phyloP scores from a whole-genome alignment of 768 basidiomycete genomes.

The Boletus rubropictus region DNA sequence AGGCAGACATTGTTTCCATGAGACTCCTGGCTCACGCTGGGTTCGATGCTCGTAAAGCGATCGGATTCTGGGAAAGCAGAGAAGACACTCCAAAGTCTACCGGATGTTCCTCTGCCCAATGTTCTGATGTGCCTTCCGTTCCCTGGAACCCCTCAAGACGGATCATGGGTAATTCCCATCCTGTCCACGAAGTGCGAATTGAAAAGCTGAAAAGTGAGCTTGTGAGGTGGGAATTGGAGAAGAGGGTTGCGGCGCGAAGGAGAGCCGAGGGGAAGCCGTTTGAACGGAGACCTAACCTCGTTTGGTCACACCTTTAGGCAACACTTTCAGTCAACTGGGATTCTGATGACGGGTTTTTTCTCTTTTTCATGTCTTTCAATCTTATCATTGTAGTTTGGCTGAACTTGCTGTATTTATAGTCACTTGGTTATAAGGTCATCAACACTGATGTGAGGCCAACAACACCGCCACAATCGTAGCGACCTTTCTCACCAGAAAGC shows the following conservation, averaged over 20 bases:
- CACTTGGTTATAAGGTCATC: too few species aligned
- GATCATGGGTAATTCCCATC: slow-evolving; percentile 41
- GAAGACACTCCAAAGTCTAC: slow-evolving; percentile 24
- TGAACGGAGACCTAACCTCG: slow-evolving; percentile 11
- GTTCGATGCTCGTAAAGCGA: slow-evolving; percentile 78
- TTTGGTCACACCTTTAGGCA: slow-evolving; percentile 12
- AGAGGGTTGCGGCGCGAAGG: slow-evolving; percentile 23
- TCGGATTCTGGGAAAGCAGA: slow-evolving; percentile 77
- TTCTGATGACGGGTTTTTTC: too few species aligned
- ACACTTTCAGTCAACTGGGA: background rate
- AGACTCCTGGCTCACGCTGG: slow-evolving; percentile 89
- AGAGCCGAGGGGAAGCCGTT: slow-evolving; percentile 17
- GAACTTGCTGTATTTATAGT: slow-evolving; percentile 1
- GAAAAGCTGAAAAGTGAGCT: slow-evolving; percentile 40
- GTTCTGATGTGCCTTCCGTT: slow-evolving; percentile 4
- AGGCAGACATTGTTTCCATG: slow-evolving; percentile 86
- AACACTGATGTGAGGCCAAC: too few species aligned
- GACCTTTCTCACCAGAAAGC: too few species aligned
- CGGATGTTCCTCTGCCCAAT: slow-evolving; percentile 18
- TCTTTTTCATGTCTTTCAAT: background rate
- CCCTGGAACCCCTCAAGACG: slow-evolving; percentile 21
- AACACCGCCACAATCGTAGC: too few species aligned
- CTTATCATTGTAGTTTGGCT: slow-evolving; percentile 3
- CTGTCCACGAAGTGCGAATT: slow-evolving; percentile 39
- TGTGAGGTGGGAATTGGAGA: slow-evolving; percentile 39